Base-by-base conservation (phyloP, 2,329 filamentous ascomycete species). In the Dryadomyces quercus-mongolicae region DNA sequence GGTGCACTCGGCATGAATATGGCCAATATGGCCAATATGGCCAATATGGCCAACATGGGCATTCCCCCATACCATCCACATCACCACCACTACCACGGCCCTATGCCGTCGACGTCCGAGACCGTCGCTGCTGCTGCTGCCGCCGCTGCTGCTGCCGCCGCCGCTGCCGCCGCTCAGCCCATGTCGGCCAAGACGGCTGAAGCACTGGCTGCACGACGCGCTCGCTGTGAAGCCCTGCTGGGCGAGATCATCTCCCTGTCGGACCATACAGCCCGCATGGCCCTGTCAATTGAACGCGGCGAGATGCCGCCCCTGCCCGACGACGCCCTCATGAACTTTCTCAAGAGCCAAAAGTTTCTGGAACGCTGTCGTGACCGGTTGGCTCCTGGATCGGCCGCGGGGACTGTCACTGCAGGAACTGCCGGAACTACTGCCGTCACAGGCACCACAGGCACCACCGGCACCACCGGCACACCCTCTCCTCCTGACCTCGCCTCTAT, bases 251-350 rank as follows among this genome's bases (percentile, higher is more conserved):
- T 68, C 36, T 64, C 64, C 38, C 63, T 77, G n/a, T 67, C 73
- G 13, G 70, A 71, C 49, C 70, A 71, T 59, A 68, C 72, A 40
- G 69, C 70, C 2, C 64, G 67, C 54, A 63, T 76, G 58, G 71
- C 70, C 18, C 60, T 75, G 53, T 60, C 59, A 4, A 59, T 60
- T 51, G 67, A 66, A 16, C 57, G 59, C 8, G 59, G 59, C 56
- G 59, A 60, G 50, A 53, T 59, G 56, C 59, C 57, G 22, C 54
- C 59, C 18, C 50, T 57, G 15, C 59, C 57, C 2, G 59, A 60
- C 36, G 59, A 60, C 16, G 51, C 56, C 2, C 20, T 60, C 13
- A 56, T 55, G 58, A 59, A 56, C 43, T 59, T 59, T 13, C 43
- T 59, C n/a, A 55, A 55, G 21, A 60, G 55, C 54, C 59, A 57